Percentiles rank a stretch among this genome's conserved stretches.
Conservation (phyloP, 768 basidiomycete genomes). For the Pleurotus platypus region DNA sequence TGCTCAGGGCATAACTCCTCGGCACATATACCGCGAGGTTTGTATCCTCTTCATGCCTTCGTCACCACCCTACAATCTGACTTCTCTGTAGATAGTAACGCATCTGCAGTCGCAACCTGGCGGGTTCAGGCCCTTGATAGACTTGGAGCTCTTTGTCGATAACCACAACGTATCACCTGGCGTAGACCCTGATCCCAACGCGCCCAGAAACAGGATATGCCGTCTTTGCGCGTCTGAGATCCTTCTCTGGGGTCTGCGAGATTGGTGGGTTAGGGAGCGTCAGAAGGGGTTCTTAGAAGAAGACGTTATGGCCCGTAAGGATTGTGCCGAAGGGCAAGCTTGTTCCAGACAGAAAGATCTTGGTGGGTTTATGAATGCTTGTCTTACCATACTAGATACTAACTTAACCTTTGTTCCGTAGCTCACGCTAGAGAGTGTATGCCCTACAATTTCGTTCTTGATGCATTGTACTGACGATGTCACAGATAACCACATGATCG, state of each 20-base stretch:
- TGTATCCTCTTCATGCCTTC: slow-evolving; percentile 15
- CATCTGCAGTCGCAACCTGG: slow-evolving; percentile 58
- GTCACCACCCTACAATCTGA: neutral
- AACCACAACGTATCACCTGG: slow-evolving; percentile 57
- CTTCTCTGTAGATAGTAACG: slow-evolving; percentile 49
- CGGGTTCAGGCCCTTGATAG: slow-evolving; percentile 64
- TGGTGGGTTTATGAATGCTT: slow-evolving; percentile 39
- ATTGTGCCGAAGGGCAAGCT: slow-evolving; percentile 60
- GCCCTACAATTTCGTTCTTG: slow-evolving; percentile 19
- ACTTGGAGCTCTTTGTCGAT: slow-evolving; percentile 68
- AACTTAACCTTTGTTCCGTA: slow-evolving; percentile 16
- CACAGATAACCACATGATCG: slow-evolving; percentile 41
- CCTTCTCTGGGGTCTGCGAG: slow-evolving; percentile 69
- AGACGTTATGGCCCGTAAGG: slow-evolving; percentile 51
- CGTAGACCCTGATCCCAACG: slow-evolving; percentile 50
- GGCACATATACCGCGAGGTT: slow-evolving; percentile 77
- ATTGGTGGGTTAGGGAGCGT: slow-evolving; percentile 83
- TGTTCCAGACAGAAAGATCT: slow-evolving; percentile 66
- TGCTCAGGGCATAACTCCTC: slow-evolving; percentile 56
- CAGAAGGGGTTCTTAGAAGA: slow-evolving; percentile 63
- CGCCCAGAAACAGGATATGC: slow-evolving; percentile 62
- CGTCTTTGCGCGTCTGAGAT: slow-evolving; percentile 73
- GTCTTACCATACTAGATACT: neutral
- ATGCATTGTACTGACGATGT: neutral
- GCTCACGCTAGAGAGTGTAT: slow-evolving; percentile 77